These are phyloP conservation scores for Claviceps humidiphila DNA, from an alignment of 2,329 filamentous ascomycete genomes.

Conservation along the genomic window DNA sequence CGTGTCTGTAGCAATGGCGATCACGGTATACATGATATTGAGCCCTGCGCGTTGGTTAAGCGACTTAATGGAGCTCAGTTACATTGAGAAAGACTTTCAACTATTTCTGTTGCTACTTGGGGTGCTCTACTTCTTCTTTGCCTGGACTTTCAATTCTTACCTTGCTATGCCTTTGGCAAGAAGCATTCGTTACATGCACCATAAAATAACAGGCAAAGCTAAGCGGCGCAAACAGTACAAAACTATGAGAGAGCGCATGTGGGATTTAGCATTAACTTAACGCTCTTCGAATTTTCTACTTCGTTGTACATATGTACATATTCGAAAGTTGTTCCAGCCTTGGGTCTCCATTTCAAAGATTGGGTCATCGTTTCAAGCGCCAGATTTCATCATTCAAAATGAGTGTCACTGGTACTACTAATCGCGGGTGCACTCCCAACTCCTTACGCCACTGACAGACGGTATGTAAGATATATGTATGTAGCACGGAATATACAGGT, in stretches of 20 bases:
- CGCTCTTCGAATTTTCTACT: neutral
- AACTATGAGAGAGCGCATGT: constrained; percentile 49
- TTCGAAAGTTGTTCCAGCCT: too few relatives aligned
- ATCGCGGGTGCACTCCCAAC: too few relatives aligned
- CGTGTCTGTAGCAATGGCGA: constrained; percentile 51
- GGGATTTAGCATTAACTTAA: constrained; percentile 7
- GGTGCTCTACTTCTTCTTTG: constrained; percentile 49
- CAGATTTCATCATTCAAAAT: too few relatives aligned
- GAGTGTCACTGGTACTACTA: too few relatives aligned
- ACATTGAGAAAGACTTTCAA: constrained; percentile 60
- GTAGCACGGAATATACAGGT: too few relatives aligned
- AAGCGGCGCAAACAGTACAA: constrained; percentile 89
- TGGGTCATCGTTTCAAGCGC: too few relatives aligned
- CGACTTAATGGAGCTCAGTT: constrained; percentile 74
- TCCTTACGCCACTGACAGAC: too few relatives aligned
- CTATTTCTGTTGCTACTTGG: constrained; percentile 60
- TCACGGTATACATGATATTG: constrained; percentile 71
- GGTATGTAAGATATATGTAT: too few relatives aligned
- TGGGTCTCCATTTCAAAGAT: too few relatives aligned
- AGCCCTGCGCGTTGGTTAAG: constrained; percentile 56
- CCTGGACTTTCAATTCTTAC: constrained; percentile 59
- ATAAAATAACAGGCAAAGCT: constrained; percentile 39
- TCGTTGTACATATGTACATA: too few relatives aligned
- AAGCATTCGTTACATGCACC: constrained; percentile 48
- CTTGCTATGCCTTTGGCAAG: constrained; percentile 58